These are phyloP conservation scores for Vigna hirtella DNA, from an alignment of 306 rosid genomes.

Conservation along the genomic window DNA sequence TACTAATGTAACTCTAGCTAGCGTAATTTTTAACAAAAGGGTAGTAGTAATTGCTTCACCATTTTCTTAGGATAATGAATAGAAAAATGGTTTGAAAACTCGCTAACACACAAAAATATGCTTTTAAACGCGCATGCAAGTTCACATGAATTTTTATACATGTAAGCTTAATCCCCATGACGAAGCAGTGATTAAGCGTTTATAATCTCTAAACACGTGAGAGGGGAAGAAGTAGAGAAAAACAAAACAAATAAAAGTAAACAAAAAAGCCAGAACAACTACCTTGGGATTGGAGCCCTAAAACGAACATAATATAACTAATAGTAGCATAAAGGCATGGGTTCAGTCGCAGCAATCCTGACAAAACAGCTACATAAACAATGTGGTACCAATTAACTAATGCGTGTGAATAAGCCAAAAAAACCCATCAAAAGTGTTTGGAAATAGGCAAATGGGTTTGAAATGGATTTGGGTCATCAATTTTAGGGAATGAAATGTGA, in stretches of 20 bases:
- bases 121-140: constrained; percentile 79
- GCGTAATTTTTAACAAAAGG: too few relatives aligned
- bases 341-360: constrained; percentile 69
- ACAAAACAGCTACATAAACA: constrained; percentile 41
- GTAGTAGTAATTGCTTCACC: too few relatives aligned
- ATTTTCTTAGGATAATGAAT: not conserved
- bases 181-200: constrained; percentile 64
- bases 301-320: constrained; percentile 6
- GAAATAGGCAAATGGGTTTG: constrained; percentile 33
- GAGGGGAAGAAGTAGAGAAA: constrained; percentile 56
- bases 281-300: constrained; percentile 73
- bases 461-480: not conserved
- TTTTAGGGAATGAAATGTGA: not conserved
- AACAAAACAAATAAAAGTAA: not conserved
- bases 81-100: constrained; percentile 27
- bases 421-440: constrained; percentile 23
- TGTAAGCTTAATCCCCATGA: constrained; percentile 50
- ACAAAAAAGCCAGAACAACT: constrained; percentile 62
- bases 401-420: constrained; percentile 31
- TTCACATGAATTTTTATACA: constrained; percentile 42
- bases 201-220: constrained; percentile 65
- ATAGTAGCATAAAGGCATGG: constrained; percentile 57
- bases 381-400: constrained; percentile 26
- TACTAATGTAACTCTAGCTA: too few relatives aligned
- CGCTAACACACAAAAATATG: constrained; percentile 77